These are phyloP conservation scores for Fusarium camptoceras DNA, from an alignment of 2,329 filamentous ascomycete species.

Conservation along the genomic window DNA sequence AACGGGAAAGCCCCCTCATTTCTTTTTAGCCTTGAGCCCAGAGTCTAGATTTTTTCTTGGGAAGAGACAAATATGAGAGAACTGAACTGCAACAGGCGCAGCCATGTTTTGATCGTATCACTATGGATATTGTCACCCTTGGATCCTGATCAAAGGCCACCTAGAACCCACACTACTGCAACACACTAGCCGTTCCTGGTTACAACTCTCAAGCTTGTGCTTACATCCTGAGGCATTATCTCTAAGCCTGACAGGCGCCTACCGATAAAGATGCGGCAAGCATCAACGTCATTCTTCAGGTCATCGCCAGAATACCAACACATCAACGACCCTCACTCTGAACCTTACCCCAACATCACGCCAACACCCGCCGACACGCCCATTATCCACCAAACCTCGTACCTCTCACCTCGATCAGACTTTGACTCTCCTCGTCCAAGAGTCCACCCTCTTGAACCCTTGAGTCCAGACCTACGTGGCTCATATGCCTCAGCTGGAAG, in stretches of 20 bases:
- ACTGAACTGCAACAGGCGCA: not conserved
- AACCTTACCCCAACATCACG: not conserved
- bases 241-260: not conserved
- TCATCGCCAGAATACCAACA: conserved; percentile 4
- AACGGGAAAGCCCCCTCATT: not conserved
- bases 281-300: not conserved
- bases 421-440: not conserved
- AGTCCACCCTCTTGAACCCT: not conserved
- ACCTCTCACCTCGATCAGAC: conserved; percentile 3
- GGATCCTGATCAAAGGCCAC: not conserved
- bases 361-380: not conserved
- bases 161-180: not conserved
- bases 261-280: not conserved
- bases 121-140: not conserved
- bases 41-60: not conserved
- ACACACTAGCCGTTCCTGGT: not conserved
- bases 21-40: not conserved
- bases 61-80: not conserved
- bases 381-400: not conserved
- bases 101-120: not conserved
- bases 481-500: not conserved
- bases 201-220: not conserved
- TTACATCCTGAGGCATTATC: not conserved
- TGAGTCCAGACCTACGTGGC: not conserved
- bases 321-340: not conserved